Percentiles rank a stretch among this genome's conserved stretches.
Evolutionary conservation across 2,329 filamentous ascomycete species (phyloP).

Genomic region (Claviceps lovelessii): DNA sequence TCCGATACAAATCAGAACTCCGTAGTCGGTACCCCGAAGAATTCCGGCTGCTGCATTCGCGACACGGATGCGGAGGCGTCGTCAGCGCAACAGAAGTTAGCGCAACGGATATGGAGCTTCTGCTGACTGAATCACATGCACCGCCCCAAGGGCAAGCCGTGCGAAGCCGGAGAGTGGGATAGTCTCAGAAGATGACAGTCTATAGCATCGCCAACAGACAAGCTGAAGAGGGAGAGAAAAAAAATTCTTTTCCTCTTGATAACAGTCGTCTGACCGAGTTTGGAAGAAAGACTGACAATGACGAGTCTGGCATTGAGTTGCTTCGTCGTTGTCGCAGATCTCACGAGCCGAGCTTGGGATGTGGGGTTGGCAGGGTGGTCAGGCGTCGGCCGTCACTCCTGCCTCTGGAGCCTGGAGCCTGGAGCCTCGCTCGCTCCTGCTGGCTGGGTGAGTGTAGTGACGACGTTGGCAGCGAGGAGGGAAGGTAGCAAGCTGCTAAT

Average conservation of each 20-base stretch:
- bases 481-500: background rate
- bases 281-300: background rate
- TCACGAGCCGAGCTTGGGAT: constrained; percentile 1
- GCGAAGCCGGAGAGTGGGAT: background rate
- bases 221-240: background rate
- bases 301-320: background rate
- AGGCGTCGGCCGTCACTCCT: background rate
- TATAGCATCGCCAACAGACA: background rate
- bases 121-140: background rate
- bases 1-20: background rate
- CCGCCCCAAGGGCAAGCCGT: background rate
- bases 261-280: background rate
- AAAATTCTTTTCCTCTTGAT: background rate
- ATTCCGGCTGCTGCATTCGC: background rate
- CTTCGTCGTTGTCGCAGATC: background rate
- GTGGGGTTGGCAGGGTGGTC: background rate
- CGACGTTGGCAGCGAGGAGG: background rate
- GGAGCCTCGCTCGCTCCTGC: background rate
- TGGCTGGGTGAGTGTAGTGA: background rate
- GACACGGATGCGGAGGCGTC: background rate
- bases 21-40: background rate
- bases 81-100: background rate
- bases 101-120: constrained; percentile 1
- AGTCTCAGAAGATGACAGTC: background rate
- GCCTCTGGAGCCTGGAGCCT: background rate